Base-by-base conservation (phyloP, 208 protist genomes). In the Leishmania braziliensis region DNA sequence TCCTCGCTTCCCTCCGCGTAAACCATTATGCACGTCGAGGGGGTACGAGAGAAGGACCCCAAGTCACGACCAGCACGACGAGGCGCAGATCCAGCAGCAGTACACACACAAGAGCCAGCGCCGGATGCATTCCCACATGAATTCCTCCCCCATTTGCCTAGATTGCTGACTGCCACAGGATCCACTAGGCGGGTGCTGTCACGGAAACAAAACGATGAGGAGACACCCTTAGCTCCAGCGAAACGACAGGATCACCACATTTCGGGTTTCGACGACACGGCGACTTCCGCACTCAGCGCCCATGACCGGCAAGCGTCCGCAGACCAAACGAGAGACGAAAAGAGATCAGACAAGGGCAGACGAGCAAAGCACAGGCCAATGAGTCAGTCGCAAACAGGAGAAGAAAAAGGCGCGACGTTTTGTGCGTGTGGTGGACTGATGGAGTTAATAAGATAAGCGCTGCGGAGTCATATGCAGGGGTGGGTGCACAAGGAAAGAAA, bases 71-170 rank as follows among this genome's bases (percentile, higher is more conserved):
- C 39, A 85, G 80, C 3, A 86, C 71, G 33, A 82, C 62, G 20
- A 85, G 62, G 20, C 84, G 84, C 60, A 86, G 51, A 36, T 75
- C 33, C 39, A 86, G 70, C 48, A 88, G 82, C 39, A 81, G 43
- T 77, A 63, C 83, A 79, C 4, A 88, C 20, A 80, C 62, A 60
- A 80, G 56, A 33, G 82, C 81, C 81, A 88, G 84, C 82, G 77
- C 8, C 1, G 23, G 48, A 88, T 3, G 68, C 77, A 78, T 36
- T 36, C 3, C 79, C 84, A 90, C 48, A 20, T 75, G 23, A 90
- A 50, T 10, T 56, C 9, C 46, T 39, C 14, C 54, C 80, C 54
- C 80, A 78, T 29, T 82, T 53, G 18, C 80, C 78, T 9, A 50
- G 43, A 33, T 80, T 80, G 29, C 43, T 82, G 23, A 84, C 56